Conservation (phyloP, 2,329 filamentous ascomycete genomes). For the Colletotrichum camelliae region DNA sequence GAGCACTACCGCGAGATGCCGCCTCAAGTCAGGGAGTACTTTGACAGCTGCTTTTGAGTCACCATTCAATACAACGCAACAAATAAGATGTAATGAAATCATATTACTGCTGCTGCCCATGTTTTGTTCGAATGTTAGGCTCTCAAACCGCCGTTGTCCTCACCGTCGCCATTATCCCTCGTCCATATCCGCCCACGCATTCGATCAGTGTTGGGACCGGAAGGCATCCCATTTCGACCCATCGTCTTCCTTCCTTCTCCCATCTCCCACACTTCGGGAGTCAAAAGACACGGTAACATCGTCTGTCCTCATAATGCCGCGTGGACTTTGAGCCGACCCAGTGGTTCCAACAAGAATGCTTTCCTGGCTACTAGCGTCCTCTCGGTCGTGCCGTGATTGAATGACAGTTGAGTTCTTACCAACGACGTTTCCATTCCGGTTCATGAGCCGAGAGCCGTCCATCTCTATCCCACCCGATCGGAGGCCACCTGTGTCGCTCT, state of each 20-base stretch:
- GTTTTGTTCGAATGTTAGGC: not conserved
- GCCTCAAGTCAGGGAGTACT: slow-evolving; percentile 18
- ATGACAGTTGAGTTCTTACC: not conserved
- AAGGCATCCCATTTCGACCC: not conserved
- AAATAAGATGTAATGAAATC: not conserved
- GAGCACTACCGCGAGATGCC: slow-evolving; percentile 28
- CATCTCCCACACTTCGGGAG: not conserved
- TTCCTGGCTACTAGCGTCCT: not conserved
- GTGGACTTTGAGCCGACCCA: not conserved
- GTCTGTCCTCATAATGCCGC: not conserved
- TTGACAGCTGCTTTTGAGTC: not conserved
- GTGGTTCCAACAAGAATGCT: not conserved
- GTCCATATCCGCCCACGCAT: not conserved
- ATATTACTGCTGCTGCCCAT: not conserved
- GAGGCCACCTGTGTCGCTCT: not conserved
- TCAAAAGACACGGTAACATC: not conserved
- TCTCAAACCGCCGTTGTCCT: not conserved
- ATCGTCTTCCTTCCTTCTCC: not conserved
- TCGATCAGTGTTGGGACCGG: not conserved
- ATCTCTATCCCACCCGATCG: not conserved
- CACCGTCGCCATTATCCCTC: too few relatives aligned
- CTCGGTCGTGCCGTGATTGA: not conserved
- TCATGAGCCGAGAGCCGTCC: not conserved
- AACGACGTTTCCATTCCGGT: not conserved
- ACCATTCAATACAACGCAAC: not conserved